Conservation (phyloP, 257 asterid genomes). For the Solanum sejunctum region DNA sequence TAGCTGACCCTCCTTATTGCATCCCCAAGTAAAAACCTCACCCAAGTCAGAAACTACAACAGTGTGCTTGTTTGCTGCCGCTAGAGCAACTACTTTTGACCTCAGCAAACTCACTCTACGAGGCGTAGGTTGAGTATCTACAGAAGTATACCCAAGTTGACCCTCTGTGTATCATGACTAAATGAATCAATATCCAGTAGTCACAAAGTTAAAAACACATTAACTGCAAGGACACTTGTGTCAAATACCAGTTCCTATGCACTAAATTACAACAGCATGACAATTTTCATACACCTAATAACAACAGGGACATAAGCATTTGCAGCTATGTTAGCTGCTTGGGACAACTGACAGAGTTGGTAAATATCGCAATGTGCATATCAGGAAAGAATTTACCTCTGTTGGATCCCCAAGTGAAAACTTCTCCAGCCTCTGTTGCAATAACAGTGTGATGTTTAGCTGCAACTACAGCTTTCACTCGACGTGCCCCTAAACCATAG, state of each 20-base stretch:
- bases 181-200: not conserved
- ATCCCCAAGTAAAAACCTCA: slow-evolving; percentile 96
- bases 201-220: not conserved
- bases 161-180: slow-evolving; percentile 61
- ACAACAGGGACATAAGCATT: not conserved
- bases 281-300: not conserved
- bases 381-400: slow-evolving; percentile 46
- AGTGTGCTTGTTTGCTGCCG: slow-evolving; percentile 98
- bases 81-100: slow-evolving; percentile 68
- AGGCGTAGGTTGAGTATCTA: slow-evolving; percentile 94
- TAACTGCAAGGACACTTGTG: not conserved
- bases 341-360: not conserved
- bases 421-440: slow-evolving; percentile 91
- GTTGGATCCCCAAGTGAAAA: slow-evolving; percentile 97
- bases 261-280: not conserved
- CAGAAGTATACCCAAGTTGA: slow-evolving; percentile 98
- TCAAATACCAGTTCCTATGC: not conserved
- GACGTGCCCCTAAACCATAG: slow-evolving; percentile 86
- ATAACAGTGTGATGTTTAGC: slow-evolving; percentile 98
- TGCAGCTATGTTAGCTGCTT: not conserved
- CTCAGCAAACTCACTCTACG: slow-evolving; percentile 83
- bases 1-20: slow-evolving; percentile 99
- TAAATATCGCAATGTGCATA: not conserved
- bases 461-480: slow-evolving; percentile 84
- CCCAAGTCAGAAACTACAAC: slow-evolving; percentile 85